Evolutionary conservation across 805 yeast genomes (phyloP), one percentile per base, ranked within the genome.

Genomic region (Candida piceae): DNA sequence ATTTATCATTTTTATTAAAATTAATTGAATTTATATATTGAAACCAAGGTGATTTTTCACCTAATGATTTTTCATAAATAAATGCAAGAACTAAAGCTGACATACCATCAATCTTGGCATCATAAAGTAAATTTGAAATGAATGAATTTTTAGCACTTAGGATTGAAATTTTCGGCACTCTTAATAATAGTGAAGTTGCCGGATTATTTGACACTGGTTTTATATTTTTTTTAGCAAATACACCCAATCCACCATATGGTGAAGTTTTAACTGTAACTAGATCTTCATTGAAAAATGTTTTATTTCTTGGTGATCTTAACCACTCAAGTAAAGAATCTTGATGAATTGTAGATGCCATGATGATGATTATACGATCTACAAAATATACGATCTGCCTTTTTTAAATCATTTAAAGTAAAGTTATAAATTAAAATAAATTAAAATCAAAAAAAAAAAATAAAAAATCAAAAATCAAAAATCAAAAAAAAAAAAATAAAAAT

Each of bases 41-140:
- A 41, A 41, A 66, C 97, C 97, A 90, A 5, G 95, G 96, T n/a
- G 94, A 82, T 4, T 56, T 48, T n/a, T 66, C 62, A 2, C 75
- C 76, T 31, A 70, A 62, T 3, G 74, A 62, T 37, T 67, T 58
- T 54, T 90, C 97, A 52, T 84, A 87, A 19, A 88, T 64, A 40
- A 78, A 83, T 0, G 89, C 76, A 7, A 85, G 45, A 6, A 82
- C 75, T 34, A 89, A 63, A 0, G 79, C 83, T 29, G 75, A 68
- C 62, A 84, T 74, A 0, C 94, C 93, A 26, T 67, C 71, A 4
- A 83, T 58, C 2, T 62, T 68, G 20, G 69, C 69, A 31, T 85
- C 95, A 10, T 66, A 57, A 10, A 89, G 52, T 12, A 88, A 50
- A 46, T 88, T 84, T 20, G 85, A 76, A 21, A 89, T 72, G 11